Evolutionary conservation across 352 stramenopile genomes (phyloP), one percentile per base, ranked within the genome.

Genomic region (Phytophthora tubulina): DNA sequence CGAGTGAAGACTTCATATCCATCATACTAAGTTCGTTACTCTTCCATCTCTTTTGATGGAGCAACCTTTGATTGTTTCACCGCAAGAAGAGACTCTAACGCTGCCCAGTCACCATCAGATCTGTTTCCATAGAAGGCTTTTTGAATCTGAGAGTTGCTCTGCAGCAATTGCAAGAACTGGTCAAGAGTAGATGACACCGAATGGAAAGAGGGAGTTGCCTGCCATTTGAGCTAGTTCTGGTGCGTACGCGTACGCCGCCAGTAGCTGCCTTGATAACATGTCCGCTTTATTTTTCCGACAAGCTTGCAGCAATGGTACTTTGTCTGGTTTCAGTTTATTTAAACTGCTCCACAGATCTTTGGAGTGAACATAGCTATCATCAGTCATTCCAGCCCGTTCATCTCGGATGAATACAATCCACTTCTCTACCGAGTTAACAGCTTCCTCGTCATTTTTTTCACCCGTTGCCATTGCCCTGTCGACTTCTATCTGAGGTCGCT

Each of bases 91-190:
- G 55, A 41, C 30, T 51, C 39, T 33, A 38, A 4, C 13, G 41
- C 55, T 8, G 33, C 36, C 51, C 33, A 58, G 15, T 58, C 51
- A 17, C 33, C 51, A 58, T 58, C 51, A n/a, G 51, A 57, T 30
- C 31, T n/a, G 17, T 14, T 58, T 6, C 13, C 33, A 31, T 58
- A 58, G 4, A 45, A 58, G 10, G 51, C 33, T 44, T 42, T 27
- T 32, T 58, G n/a, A n/a, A n/a, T n/a, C n/a, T 21, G 1, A 58
- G 6, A 35, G 17, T n/a, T 35, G 46, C 32, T 5, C 7, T 56
- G 49, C 21, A 44, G 14, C 13, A 31, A 10, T 42, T 33, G 14
- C 27, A 57, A 30, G 8, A 57, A 44, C 15, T 44, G 15, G n/a
- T 44, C n/a, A 9, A 4, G 14, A 6, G 35, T 6, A 10, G n/a